These are phyloP conservation scores for Leccinum rimulosum DNA, from an alignment of 768 basidiomycete species.

Conservation along the genomic window DNA sequence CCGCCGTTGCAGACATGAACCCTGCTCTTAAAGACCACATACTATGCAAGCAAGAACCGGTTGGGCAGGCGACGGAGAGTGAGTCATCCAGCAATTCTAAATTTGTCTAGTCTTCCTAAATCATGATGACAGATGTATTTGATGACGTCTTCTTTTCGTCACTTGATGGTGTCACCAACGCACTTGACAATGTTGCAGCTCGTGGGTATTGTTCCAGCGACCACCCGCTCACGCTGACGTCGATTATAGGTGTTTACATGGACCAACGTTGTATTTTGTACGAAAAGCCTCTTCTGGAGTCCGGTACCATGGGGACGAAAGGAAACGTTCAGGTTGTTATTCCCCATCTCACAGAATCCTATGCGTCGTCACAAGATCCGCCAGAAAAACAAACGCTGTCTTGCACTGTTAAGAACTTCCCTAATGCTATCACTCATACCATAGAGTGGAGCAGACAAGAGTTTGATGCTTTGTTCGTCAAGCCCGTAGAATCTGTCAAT, in stretches of 20 bases:
- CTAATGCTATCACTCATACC: constrained; percentile 95
- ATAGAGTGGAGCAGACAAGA: constrained; percentile 98
- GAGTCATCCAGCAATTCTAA: constrained; percentile 29
- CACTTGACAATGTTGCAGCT: constrained; percentile 94
- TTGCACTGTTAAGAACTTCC: constrained; percentile 99
- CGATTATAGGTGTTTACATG: constrained; percentile 85
- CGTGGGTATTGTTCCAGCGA: constrained; percentile 49
- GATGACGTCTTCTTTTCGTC: constrained; percentile 82
- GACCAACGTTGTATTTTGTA: constrained; percentile 97
- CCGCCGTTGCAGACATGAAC: constrained; percentile 95
- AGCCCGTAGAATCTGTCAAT: constrained; percentile 92
- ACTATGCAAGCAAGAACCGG: constrained; percentile 84
- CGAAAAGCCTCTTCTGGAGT: constrained; percentile 92
- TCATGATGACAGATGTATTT: constrained; percentile 63
- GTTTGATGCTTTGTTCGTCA: constrained; percentile 91
- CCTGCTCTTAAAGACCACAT: constrained; percentile 86
- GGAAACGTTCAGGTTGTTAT: constrained; percentile 96
- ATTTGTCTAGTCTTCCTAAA: constrained; percentile 12
- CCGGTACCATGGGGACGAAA: constrained; percentile 97
- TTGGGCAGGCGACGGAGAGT: constrained; percentile 93
- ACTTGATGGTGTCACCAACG: constrained; percentile 95
- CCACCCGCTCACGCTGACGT: constrained; percentile 3
- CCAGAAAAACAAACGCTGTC: constrained; percentile 97
- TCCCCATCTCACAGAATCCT: constrained; percentile 93
- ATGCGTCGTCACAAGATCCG: constrained; percentile 96